Evolutionary conservation across 1,284 basidiomycete genomes (phyloP).

Genomic region (Cystobasidium pallidum): DNA sequence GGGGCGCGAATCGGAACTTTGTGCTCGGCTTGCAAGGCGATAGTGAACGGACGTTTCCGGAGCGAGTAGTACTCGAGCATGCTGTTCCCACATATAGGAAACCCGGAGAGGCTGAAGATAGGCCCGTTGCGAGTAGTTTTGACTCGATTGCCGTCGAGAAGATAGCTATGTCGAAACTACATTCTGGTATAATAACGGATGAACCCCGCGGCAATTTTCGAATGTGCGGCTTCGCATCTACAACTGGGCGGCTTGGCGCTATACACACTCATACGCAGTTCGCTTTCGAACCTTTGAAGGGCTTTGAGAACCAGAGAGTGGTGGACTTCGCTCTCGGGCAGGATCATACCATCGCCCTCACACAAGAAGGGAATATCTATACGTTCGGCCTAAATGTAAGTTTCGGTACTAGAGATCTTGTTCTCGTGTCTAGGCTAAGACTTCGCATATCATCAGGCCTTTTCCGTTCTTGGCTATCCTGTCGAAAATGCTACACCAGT

Average conservation of each 20-base stretch:
- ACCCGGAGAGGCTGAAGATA: conserved; percentile 50
- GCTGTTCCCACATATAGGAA: conserved; percentile 51
- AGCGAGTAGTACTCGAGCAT: conserved; percentile 68
- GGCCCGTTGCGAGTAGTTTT: conserved; percentile 57
- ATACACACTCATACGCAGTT: conserved; percentile 72
- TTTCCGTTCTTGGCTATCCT: conserved; percentile 77
- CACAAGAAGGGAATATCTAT: conserved; percentile 75
- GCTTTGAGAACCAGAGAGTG: conserved; percentile 64
- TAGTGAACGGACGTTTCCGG: conserved; percentile 77
- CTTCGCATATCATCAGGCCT: conserved; percentile 8
- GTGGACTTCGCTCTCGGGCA: conserved; percentile 79
- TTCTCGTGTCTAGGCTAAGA: background rate
- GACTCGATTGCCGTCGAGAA: conserved; percentile 67
- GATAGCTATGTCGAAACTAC: conserved; percentile 78
- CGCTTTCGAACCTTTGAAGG: conserved; percentile 66
- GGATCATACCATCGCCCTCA: conserved; percentile 89
- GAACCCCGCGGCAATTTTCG: conserved; percentile 74
- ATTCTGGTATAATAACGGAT: conserved; percentile 76
- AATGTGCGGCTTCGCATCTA: conserved; percentile 78
- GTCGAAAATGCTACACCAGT: conserved; percentile 65
- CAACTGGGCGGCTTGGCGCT: conserved; percentile 66
- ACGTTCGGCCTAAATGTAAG: conserved; percentile 81
- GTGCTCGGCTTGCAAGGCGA: conserved; percentile 77
- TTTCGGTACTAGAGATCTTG: conserved; percentile 31
- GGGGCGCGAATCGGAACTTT: conserved; percentile 78